phyloP scores from a whole-genome alignment of 2,329 filamentous ascomycete genomes.

The Arthrobotrys sinensis region DNA sequence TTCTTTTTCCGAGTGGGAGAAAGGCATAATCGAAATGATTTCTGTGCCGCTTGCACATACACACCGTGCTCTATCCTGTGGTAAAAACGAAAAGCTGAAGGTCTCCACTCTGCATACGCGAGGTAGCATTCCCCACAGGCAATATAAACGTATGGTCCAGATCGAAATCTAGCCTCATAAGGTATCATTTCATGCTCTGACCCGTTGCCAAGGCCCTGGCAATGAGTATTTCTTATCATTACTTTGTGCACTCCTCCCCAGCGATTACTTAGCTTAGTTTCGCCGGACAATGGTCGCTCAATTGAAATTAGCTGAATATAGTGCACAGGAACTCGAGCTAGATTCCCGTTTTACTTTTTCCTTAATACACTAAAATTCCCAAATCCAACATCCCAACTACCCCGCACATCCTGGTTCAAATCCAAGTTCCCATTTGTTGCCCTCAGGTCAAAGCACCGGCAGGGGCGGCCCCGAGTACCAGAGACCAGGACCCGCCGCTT shows the following conservation, averaged over 20 bases:
- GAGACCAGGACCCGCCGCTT: conserved; percentile 31
- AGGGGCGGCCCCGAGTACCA: conserved; percentile 52
- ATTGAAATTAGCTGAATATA: conserved; percentile 6
- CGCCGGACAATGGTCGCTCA: neutral
- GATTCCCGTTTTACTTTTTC: neutral
- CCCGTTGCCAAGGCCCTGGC: conserved; percentile 52
- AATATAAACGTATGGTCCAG: conserved; percentile 36
- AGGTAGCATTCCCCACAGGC: conserved; percentile 51
- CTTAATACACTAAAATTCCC: neutral
- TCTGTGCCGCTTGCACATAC: conserved; percentile 43
- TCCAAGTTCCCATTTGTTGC: conserved; percentile 22
- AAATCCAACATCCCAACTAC: neutral
- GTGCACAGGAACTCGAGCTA: neutral
- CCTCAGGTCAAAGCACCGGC: conserved; percentile 43
- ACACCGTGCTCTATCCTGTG: conserved; percentile 26
- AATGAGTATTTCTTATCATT: conserved; percentile 10
- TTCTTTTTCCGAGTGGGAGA: neutral
- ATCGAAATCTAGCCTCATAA: conserved; percentile 47
- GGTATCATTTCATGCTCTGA: conserved; percentile 41
- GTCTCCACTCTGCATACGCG: conserved; percentile 52
- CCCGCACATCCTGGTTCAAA: conserved; percentile 37
- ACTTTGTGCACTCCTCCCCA: neutral
- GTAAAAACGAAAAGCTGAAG: conserved; percentile 31
- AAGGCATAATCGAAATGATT: conserved; percentile 52
- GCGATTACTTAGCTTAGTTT: neutral